Percentiles rank a stretch among this genome's conserved stretches.
Evolutionary conservation across 306 rosid genomes (phyloP).

Genomic region (Dryas drummondii): DNA sequence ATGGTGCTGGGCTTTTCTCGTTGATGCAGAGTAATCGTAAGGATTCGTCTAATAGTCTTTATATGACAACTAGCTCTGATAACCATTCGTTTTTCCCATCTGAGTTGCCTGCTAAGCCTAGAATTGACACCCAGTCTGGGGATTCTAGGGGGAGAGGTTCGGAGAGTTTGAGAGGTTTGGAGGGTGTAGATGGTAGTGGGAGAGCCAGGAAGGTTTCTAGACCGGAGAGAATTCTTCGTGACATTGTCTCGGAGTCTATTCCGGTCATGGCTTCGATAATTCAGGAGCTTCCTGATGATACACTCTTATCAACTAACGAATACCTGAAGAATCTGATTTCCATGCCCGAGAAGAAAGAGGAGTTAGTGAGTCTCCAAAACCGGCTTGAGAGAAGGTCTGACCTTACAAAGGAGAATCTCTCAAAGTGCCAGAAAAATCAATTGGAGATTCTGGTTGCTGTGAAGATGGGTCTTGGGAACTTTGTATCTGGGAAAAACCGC

Average conservation of each 20-base stretch:
- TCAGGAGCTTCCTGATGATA: conserved; percentile 78
- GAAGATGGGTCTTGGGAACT: conserved; percentile 77
- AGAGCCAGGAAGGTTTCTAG: conserved; percentile 51
- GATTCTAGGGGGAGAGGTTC: conserved; percentile 84
- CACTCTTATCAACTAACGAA: conserved; percentile 48
- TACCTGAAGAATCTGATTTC: conserved; percentile 70
- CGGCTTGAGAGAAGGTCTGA: conserved; percentile 77
- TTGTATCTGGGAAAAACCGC: conserved; percentile 51
- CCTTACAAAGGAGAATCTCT: conserved; percentile 69
- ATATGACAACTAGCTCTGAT: conserved; percentile 71
- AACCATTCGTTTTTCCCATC: conserved; percentile 89
- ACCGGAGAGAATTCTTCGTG: conserved; percentile 68
- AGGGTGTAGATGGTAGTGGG: conserved; percentile 54
- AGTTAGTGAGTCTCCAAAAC: conserved; percentile 62
- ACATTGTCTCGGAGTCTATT: conserved; percentile 60
- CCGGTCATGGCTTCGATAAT: conserved; percentile 49
- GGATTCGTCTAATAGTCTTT: conserved; percentile 46
- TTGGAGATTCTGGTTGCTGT: conserved; percentile 69
- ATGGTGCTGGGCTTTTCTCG: conserved; percentile 58
- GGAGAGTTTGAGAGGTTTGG: conserved; percentile 63
- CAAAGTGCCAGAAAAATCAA: conserved; percentile 69
- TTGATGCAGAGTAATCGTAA: conserved; percentile 60
- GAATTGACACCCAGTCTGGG: conserved; percentile 64
- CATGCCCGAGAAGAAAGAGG: conserved; percentile 70
- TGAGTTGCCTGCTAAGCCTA: conserved; percentile 81